Conservation (phyloP, 192 early-diverging fungal species). For the Mortierella claussenii region DNA sequence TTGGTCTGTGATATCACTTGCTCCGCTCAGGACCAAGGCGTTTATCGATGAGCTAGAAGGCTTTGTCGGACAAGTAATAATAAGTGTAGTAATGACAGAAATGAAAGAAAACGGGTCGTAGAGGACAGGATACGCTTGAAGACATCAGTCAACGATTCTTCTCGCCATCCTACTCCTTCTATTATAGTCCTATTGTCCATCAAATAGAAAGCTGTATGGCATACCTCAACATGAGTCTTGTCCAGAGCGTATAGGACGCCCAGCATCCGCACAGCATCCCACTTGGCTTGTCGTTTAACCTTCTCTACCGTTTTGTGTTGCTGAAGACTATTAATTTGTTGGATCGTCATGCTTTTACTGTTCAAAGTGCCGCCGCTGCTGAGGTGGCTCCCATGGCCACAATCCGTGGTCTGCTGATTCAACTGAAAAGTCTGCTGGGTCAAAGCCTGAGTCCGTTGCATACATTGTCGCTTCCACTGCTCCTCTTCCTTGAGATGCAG, state of each 20-base stretch:
- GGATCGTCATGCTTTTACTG: not conserved
- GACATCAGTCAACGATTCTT: too few species aligned
- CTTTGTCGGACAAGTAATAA: not conserved
- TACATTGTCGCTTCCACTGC: conserved; percentile 1
- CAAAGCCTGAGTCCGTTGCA: conserved; percentile 9
- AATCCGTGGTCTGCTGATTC: conserved; percentile 6
- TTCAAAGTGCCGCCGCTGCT: not conserved
- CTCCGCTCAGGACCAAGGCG: conserved; percentile 41
- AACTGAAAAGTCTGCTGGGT: conserved; percentile 5
- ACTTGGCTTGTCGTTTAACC: conserved; percentile 36
- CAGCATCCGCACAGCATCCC: conserved; percentile 49
- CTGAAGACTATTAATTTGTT: conserved; percentile 18
- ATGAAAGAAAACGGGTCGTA: too few species aligned
- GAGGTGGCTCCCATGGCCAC: too few species aligned
- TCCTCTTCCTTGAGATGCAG: conserved; percentile 24
- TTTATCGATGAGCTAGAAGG: conserved; percentile 41
- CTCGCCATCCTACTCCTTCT: not conserved
- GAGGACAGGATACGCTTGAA: too few species aligned
- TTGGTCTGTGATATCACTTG: conserved; percentile 23
- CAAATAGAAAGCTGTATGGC: not conserved
- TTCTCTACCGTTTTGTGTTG: conserved; percentile 20
- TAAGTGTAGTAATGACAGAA: not conserved
- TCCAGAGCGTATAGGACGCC: conserved; percentile 49
- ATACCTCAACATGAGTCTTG: conserved; percentile 50
- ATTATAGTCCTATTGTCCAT: not conserved